Conservation (phyloP, 768 basidiomycete genomes). For the Suillus clintonianus region DNA sequence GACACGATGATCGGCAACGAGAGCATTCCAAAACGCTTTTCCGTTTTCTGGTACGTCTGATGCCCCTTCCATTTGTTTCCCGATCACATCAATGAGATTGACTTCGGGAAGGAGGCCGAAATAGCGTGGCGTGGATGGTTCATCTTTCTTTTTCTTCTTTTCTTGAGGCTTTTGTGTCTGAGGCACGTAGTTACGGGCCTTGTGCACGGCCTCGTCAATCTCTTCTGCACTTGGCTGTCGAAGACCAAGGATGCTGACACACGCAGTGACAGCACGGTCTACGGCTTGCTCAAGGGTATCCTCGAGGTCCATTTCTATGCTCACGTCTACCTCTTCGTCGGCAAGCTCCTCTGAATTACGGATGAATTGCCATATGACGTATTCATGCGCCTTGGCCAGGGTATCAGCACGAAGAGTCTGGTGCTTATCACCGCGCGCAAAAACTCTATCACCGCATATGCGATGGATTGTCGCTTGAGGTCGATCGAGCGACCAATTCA, state of each 20-base stretch:
- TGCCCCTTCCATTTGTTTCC: conserved; percentile 35
- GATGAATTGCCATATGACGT: conserved; percentile 83
- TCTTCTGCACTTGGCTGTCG: conserved; percentile 53
- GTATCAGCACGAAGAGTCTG: conserved; percentile 71
- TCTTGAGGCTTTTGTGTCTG: conserved; percentile 32
- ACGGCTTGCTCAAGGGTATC: conserved; percentile 59
- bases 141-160: conserved; percentile 31
- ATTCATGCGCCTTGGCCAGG: conserved; percentile 61
- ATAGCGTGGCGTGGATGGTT: conserved; percentile 54
- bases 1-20: conserved; percentile 52
- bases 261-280: conserved; percentile 56
- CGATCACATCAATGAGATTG: conserved; percentile 54
- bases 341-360: conserved; percentile 58
- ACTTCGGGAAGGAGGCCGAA: conserved; percentile 79
- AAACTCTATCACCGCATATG: conserved; percentile 76
- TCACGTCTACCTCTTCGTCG: conserved; percentile 62
- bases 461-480: conserved; percentile 67
- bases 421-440: conserved; percentile 79
- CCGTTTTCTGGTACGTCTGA: conserved; percentile 33
- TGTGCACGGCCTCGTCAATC: conserved; percentile 47
- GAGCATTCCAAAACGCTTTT: conserved; percentile 47
- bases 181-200: conserved; percentile 44
- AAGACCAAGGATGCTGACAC: conserved; percentile 61
- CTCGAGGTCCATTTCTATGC: conserved; percentile 65
- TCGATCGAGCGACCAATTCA: conserved; percentile 71